Evolutionary conservation across 1,139 yeast species (phyloP).

Genomic region (Hansenula lynferdii): DNA sequence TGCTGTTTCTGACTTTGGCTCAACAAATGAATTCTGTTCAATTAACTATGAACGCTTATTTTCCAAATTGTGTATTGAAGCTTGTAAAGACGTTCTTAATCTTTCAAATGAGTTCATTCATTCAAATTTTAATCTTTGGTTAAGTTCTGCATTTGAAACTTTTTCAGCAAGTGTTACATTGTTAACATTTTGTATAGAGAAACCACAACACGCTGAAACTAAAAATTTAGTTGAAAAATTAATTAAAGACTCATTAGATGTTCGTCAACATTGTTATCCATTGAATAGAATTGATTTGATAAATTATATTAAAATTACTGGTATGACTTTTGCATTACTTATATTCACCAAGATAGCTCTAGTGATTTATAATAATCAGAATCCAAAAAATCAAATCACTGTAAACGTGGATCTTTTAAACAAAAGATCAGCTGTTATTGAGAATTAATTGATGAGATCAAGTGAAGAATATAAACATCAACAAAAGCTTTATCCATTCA

Average conservation of each 20-base stretch:
- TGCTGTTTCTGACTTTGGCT: background rate
- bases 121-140: background rate
- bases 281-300: background rate
- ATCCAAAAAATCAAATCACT: background rate
- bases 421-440: background rate
- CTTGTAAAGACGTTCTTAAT: background rate
- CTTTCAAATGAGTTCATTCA: background rate
- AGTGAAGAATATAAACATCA: background rate
- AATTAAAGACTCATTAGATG: background rate
- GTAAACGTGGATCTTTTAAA: slow-evolving; percentile 3
- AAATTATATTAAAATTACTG: background rate
- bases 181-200: background rate
- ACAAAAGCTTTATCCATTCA: too few relatives aligned
- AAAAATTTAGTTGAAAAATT: background rate
- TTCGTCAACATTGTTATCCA: background rate
- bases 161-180: slow-evolving; percentile 1
- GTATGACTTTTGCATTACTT: background rate
- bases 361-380: background rate
- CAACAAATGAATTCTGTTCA: background rate
- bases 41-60: background rate
- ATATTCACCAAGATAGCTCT: background rate
- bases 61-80: background rate
- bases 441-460: background rate
- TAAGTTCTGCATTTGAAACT: background rate
- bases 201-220: background rate